A percentile compares a stretch with the other conserved stretches of the same genome.
Conservation (phyloP, 202 grass and related monocot genomes). For the Dendrocalamus latiflorus region DNA sequence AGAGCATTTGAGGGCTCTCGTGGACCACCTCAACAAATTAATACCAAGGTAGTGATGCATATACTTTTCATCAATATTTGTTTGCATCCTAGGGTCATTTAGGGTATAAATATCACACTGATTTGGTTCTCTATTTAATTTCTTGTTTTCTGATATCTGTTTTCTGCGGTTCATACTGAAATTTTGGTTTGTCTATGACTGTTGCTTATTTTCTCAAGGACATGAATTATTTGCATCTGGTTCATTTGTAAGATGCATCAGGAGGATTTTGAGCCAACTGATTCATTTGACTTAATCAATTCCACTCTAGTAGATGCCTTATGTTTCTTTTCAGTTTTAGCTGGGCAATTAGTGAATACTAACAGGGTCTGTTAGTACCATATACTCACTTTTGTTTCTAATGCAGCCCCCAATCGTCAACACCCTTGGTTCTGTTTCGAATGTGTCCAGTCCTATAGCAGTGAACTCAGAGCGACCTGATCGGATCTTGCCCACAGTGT, state of each 20-base stretch:
- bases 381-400: constrained; percentile 19
- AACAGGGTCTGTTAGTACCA: background rate
- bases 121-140: constrained; percentile 1
- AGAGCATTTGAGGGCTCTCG: constrained; percentile 84
- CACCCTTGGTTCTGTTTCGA: constrained; percentile 58
- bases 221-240: background rate
- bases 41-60: constrained; percentile 50
- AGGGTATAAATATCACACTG: background rate
- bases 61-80: background rate
- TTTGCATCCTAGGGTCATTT: background rate
- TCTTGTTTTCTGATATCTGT: background rate
- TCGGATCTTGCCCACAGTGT: constrained; percentile 80
- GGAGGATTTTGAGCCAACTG: background rate
- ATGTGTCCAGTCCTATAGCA: constrained; percentile 81
- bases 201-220: background rate
- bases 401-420: constrained; percentile 79
- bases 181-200: background rate
- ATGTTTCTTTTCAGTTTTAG: background rate
- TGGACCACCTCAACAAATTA: constrained; percentile 82
- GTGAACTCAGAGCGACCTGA: constrained; percentile 73
- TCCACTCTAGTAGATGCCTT: background rate
- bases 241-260: background rate
- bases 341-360: background rate
- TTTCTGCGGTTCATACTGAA: background rate
- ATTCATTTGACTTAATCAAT: background rate